Evolutionary conservation across 345 rosid species (phyloP).

Genomic region (Bruguiera gymnorhiza): DNA sequence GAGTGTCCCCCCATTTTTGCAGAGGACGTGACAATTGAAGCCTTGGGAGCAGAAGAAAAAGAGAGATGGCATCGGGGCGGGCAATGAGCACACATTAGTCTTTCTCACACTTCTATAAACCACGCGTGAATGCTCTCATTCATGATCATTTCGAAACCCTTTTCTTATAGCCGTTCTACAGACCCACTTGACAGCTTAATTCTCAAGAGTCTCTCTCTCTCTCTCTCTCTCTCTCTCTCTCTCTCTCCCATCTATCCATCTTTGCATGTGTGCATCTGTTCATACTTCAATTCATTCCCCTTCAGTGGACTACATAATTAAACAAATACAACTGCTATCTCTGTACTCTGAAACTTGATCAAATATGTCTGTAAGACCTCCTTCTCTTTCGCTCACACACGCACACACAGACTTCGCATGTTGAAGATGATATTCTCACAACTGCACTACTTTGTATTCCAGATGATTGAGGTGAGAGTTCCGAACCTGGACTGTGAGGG

Average conservation of each 20-base stretch:
- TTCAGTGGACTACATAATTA: background rate
- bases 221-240: background rate
- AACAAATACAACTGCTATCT: background rate
- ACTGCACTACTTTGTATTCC: slow-evolving; percentile 15
- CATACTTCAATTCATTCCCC: slow-evolving; percentile 29
- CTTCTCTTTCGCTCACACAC: background rate
- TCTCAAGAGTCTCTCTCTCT: background rate
- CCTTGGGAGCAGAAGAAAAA: slow-evolving; percentile 12
- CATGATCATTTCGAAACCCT: slow-evolving; percentile 52
- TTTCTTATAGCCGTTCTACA: too few relatives aligned
- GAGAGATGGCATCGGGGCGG: background rate
- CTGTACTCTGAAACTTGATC: slow-evolving; percentile 4
- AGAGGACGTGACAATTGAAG: slow-evolving; percentile 4
- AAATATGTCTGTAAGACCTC: slow-evolving; percentile 55
- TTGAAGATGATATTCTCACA: background rate
- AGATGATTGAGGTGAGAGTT: slow-evolving; percentile 61
- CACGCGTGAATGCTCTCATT: slow-evolving; percentile 52
- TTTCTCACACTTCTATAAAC: slow-evolving; percentile 38
- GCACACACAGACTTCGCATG: background rate
- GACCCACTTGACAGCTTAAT: too few relatives aligned
- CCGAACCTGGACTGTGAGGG: slow-evolving; percentile 91
- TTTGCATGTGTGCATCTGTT: slow-evolving; percentile 40
- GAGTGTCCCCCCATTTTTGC: background rate
- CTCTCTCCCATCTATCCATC: background rate
- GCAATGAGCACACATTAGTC: too few relatives aligned